Evolutionary conservation across 345 rosid genomes (phyloP).

Genomic region (Arabis alpina): DNA sequence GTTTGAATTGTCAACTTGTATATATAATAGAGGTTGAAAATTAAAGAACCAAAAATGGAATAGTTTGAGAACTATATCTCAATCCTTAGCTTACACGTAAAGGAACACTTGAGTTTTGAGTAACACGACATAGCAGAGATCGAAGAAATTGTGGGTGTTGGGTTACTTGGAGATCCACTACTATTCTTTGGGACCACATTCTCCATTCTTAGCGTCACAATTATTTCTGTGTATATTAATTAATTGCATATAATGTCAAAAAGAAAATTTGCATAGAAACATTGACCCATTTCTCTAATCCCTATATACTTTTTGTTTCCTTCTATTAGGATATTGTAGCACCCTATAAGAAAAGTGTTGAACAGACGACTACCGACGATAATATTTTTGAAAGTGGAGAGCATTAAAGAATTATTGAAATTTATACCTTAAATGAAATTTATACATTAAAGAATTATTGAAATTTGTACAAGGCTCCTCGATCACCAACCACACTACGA

Average conservation of each 20-base stretch:
- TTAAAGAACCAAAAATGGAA: not conserved
- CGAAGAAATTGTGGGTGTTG: conserved; percentile 44
- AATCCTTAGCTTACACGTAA: conserved; percentile 70
- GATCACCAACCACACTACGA: too few species aligned
- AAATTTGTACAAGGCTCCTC: too few species aligned
- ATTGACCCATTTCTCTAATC: conserved; percentile 19
- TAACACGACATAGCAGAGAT: conserved; percentile 40
- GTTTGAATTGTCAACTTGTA: conserved; percentile 15
- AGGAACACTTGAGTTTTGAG: conserved; percentile 50
- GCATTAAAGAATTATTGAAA: not conserved
- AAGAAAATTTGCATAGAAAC: not conserved
- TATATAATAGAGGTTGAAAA: not conserved
- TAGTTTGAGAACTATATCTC: not conserved
- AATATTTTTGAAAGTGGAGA: conserved; percentile 6
- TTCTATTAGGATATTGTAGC: not conserved
- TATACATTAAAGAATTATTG: too few species aligned
- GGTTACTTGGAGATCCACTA: conserved; percentile 44
- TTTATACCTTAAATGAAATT: not conserved
- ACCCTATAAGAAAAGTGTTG: not conserved
- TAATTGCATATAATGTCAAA: not conserved
- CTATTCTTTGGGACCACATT: conserved; percentile 56
- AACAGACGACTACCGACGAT: conserved; percentile 16
- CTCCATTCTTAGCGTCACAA: conserved; percentile 27
- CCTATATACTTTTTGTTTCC: conserved; percentile 8
- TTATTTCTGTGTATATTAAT: not conserved